Conservation (phyloP, 176 grass and related monocot genomes). For the Carex myosuroides region DNA sequence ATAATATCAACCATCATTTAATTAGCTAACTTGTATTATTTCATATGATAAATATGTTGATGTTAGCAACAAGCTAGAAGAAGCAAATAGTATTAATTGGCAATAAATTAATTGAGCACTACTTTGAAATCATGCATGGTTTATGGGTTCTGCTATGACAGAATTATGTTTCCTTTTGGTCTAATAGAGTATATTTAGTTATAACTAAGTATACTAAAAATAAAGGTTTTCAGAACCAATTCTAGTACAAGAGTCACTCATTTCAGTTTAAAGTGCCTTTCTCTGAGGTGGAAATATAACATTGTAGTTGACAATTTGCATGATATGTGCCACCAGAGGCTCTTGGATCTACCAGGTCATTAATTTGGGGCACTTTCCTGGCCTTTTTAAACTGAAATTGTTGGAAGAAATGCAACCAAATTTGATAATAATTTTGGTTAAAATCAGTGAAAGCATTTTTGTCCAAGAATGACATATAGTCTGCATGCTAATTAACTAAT, state of each 20-base stretch:
- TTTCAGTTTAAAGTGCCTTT: not conserved
- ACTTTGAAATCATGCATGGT: not conserved
- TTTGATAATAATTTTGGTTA: not conserved
- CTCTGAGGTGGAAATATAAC: not conserved
- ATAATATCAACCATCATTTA: not conserved
- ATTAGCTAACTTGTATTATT: not conserved
- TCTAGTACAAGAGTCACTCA: not conserved
- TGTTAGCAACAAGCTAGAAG: not conserved
- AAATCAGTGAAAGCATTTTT: not conserved
- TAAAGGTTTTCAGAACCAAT: not conserved
- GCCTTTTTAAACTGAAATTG: not conserved
- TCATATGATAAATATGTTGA: not conserved
- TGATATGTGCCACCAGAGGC: not conserved
- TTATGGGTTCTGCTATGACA: conserved; percentile 7
- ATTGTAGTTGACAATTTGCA: not conserved
- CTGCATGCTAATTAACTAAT: not conserved
- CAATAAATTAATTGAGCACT: too few species aligned
- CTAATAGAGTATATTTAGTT: not conserved
- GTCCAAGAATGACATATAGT: not conserved
- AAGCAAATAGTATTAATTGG: not conserved
- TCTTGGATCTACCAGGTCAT: not conserved
- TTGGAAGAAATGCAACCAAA: not conserved
- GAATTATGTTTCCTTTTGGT: not conserved
- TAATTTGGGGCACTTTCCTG: not conserved
- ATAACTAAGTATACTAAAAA: not conserved